Conservation (phyloP, 73 alveolate species). For the Urostyla sp. region DNA sequence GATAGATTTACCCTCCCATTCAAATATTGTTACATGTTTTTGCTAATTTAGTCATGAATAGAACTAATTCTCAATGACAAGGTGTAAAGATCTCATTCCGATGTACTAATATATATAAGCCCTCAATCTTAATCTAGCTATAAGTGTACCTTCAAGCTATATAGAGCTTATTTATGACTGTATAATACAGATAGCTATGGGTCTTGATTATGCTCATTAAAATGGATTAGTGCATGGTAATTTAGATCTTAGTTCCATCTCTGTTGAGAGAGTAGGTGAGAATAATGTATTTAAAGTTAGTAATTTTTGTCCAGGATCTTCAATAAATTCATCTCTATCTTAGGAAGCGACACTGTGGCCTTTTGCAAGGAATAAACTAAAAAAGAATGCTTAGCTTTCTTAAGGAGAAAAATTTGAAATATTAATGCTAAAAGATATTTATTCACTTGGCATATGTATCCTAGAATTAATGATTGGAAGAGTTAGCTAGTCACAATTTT, state of each 20-base stretch:
- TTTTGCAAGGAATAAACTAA: constrained; percentile 24
- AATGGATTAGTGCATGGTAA: constrained; percentile 66
- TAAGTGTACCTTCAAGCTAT: constrained; percentile 58
- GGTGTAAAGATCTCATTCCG: constrained; percentile 25
- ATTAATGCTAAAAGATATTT: constrained; percentile 64
- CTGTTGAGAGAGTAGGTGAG: constrained; percentile 28
- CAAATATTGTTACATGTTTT: constrained; percentile 63
- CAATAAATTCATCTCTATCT: constrained; percentile 25
- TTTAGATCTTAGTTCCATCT: constrained; percentile 48
- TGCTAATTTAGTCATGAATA: constrained; percentile 41
- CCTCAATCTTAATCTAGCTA: constrained; percentile 54
- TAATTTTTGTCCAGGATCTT: constrained; percentile 55
- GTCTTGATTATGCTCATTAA: constrained; percentile 64
- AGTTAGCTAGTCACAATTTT: constrained; percentile 37
- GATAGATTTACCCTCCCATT: constrained; percentile 67
- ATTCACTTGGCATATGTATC: constrained; percentile 67
- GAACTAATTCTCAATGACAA: constrained; percentile 33
- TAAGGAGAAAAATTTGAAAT: constrained; percentile 62
- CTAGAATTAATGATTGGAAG: constrained; percentile 75
- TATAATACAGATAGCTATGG: constrained; percentile 52
- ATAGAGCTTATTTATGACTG: constrained; percentile 62
- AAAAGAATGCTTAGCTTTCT: constrained; percentile 16
- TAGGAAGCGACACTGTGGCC: constrained; percentile 65
- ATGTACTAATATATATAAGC: constrained; percentile 56
- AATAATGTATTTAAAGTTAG: constrained; percentile 48